A percentile compares a stretch with the other conserved stretches of the same genome.
Conservation (phyloP, 139 green algal genomes). For the Tetraselmis striata region DNA sequence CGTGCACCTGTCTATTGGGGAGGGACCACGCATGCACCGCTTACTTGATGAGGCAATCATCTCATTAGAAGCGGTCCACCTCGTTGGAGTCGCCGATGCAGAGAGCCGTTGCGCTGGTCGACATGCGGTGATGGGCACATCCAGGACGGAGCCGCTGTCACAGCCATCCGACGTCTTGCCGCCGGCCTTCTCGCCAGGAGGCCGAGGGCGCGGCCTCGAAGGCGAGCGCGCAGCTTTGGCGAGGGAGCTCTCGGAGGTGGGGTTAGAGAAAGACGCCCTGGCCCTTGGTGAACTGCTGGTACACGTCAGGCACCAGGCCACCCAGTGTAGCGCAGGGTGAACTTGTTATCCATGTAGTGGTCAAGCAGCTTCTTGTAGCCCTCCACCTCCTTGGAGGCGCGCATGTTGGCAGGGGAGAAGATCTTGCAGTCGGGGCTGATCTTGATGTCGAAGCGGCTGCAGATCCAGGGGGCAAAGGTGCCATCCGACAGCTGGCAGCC, state of each 20-base stretch:
- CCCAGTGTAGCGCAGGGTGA: constrained; percentile 55
- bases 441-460: constrained; percentile 19
- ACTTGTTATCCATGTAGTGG: constrained; percentile 49
- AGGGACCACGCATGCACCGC: no score
- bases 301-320: constrained; percentile 50
- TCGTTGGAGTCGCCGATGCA: constrained; percentile 22
- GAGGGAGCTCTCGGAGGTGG: constrained; percentile 37
- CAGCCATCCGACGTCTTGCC: constrained; percentile 41
- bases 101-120: constrained; percentile 40
- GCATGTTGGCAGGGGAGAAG: constrained; percentile 51
- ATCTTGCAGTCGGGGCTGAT: constrained; percentile 46
- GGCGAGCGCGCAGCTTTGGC: constrained; percentile 46
- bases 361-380: constrained; percentile 52
- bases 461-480: constrained; percentile 29
- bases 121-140: constrained; percentile 35
- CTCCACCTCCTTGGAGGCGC: constrained; percentile 40
- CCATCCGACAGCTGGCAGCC: constrained; percentile 27
- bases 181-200: constrained; percentile 42
- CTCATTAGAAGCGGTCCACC: constrained; percentile 23
- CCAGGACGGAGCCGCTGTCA: constrained; percentile 33
- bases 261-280: constrained; percentile 50
- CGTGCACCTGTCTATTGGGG: no score
- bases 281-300: constrained; percentile 25
- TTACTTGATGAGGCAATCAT: constrained; percentile 24
- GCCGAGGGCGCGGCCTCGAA: constrained; percentile 52